phyloP scores from a whole-genome alignment of 345 rosid genomes.

The Gynandropsis gynandra region DNA sequence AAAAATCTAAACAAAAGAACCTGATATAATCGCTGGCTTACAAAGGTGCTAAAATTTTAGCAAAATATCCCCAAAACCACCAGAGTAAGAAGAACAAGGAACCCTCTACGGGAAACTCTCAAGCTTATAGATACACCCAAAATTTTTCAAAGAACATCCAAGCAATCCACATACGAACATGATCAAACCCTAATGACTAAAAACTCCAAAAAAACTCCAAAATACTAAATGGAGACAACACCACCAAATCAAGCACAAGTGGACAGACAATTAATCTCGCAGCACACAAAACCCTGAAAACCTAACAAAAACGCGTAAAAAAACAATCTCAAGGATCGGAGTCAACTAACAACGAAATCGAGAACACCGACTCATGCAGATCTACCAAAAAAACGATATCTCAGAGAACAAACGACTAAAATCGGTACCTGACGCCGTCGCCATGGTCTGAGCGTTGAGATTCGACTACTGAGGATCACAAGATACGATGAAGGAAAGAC shows the following conservation, averaged over 20 bases:
- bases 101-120: too few relatives aligned
- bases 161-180: too few relatives aligned
- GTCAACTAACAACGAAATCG: constrained; percentile 6
- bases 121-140: neutral
- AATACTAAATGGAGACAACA: too few relatives aligned
- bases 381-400: neutral
- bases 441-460: too few relatives aligned
- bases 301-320: neutral
- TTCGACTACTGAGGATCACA: too few relatives aligned
- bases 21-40: neutral
- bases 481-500: too few relatives aligned
- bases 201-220: too few relatives aligned
- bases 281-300: constrained; percentile 9
- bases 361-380: neutral
- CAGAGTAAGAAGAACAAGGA: neutral
- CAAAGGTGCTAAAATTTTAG: neutral
- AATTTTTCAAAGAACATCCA: neutral
- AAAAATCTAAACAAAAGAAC: neutral
- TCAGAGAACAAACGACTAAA: too few relatives aligned
- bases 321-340: neutral
- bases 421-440: too few relatives aligned
- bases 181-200: too few relatives aligned
- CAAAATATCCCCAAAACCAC: neutral
- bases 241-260: too few relatives aligned
- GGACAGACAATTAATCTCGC: neutral